Conservation (phyloP, 148 eudicot genomes). For the Silene latifolia region DNA sequence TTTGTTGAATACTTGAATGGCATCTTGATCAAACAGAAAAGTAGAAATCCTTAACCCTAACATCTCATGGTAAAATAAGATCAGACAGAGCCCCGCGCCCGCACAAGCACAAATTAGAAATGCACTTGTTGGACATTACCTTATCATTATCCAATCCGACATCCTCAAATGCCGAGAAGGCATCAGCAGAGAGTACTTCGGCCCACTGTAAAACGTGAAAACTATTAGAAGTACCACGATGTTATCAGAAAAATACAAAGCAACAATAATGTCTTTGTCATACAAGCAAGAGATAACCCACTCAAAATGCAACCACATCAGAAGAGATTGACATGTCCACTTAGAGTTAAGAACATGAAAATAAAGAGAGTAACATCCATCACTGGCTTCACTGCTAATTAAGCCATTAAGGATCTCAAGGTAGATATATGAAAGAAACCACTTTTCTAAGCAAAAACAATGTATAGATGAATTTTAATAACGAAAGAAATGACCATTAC, state of each 20-base stretch:
- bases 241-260: not conserved
- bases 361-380: not conserved
- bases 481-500: not conserved
- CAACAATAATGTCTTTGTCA: not conserved
- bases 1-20: no score
- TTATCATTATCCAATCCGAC: constrained; percentile 79
- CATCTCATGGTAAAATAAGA: not conserved
- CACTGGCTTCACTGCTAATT: not conserved
- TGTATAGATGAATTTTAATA: not conserved
- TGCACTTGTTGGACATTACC: constrained; percentile 41
- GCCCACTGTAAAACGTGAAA: constrained; percentile 84
- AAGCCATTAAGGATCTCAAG: not conserved
- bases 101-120: not conserved
- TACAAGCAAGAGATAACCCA: not conserved
- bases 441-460: not conserved
- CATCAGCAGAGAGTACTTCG: constrained; percentile 98
- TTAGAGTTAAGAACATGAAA: not conserved
- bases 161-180: constrained; percentile 98
- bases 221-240: not conserved
- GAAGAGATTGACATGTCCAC: not conserved
- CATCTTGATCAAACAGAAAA: not conserved
- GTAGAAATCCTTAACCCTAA: not conserved
- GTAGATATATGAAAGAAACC: not conserved
- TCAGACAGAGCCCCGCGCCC: not conserved
- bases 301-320: not conserved